Evolutionary conservation across 768 basidiomycete species (phyloP), one percentile per base, ranked within the genome.

Genomic region (Serendipita vermifera): DNA sequence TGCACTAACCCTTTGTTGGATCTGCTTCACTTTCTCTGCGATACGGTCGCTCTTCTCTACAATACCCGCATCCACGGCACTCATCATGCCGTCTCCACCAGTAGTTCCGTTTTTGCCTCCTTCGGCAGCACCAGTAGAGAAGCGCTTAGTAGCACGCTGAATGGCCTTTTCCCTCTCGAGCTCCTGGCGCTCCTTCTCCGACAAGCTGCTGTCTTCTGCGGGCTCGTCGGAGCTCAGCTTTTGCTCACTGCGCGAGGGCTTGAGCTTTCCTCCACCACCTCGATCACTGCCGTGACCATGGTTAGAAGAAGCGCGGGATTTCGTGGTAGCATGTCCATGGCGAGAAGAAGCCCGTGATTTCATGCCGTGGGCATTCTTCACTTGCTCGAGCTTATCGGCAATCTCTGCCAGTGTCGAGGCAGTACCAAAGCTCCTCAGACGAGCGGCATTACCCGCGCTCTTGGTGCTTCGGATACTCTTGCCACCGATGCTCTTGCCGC

Each of bases 41-140:
- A 96, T 92, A 64, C 79, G 81, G 62, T 93, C 91, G 61, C 85
- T 90, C 66, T 83, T 82, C 64, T 82, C 76, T 60, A 79, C 85
- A 66, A 92, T 88, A 40, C 83, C 82, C 66, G 87, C 83, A 61
- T 90, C 88, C 14, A 88, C 85, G n/a, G 86, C 87, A 57, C 72
- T 76, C 83, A 90, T 88, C 22, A 82, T 82, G 64, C 87, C 85
- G 61, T 85, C 85, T 22, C 46, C 46, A 51, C 46, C 41, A 75
- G 75, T 35, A 69, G 65, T 60, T 84, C 86, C 32, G 75, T 70
- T 36, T 77, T 79, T 17, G 80, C 76, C 33, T 59, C 61, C 55
- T 36, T 39, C 33, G 38, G 38, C 7, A 26, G 38, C 46, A 51
- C 46, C 46, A 7, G 82, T 83, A 1, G 87, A 88, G 69, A 89